Evolutionary conservation across 1,284 basidiomycete genomes (phyloP).

Genomic region (Schizophyllum commune): DNA sequence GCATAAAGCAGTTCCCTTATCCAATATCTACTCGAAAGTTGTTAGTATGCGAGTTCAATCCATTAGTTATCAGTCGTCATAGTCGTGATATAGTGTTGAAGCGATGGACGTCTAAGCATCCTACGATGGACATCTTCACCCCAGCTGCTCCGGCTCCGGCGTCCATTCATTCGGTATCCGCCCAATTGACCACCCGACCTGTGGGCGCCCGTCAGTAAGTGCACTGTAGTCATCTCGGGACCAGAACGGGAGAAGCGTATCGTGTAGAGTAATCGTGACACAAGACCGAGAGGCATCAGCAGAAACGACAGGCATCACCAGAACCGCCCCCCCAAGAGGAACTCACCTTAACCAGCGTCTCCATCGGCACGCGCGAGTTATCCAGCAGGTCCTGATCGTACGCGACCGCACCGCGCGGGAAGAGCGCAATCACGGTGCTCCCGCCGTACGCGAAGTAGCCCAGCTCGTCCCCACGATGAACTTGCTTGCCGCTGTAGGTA

Average conservation of each 20-base stretch:
- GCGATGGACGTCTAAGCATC: too few relatives aligned
- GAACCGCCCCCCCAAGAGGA: too few relatives aligned
- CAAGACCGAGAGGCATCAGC: too few relatives aligned
- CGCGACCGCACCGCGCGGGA: slow-evolving; percentile 50
- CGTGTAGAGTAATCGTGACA: too few relatives aligned
- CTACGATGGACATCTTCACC: too few relatives aligned
- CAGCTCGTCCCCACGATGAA: slow-evolving; percentile 1
- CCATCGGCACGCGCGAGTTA: slow-evolving; percentile 53
- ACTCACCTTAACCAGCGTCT: slow-evolving; percentile 64
- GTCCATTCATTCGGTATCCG: neutral
- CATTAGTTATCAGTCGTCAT: too few relatives aligned
- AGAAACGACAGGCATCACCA: too few relatives aligned
- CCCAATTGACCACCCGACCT: slow-evolving; percentile 23
- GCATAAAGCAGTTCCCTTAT: too few relatives aligned
- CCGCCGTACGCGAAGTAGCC: slow-evolving; percentile 63
- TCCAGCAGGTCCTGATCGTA: slow-evolving; percentile 64
- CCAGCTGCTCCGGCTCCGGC: neutral
- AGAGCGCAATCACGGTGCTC: slow-evolving; percentile 60
- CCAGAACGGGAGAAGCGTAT: neutral
- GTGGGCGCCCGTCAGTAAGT: neutral
- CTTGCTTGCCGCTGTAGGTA: slow-evolving; percentile 40
- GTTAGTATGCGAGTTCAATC: too few relatives aligned
- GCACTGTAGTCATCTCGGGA: neutral
- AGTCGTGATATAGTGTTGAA: too few relatives aligned
- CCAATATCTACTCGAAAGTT: too few relatives aligned